Evolutionary conservation across 2,329 filamentous ascomycete genomes (phyloP), one percentile per base, ranked within the genome.

Genomic region (Aspergillus novoparasiticus): DNA sequence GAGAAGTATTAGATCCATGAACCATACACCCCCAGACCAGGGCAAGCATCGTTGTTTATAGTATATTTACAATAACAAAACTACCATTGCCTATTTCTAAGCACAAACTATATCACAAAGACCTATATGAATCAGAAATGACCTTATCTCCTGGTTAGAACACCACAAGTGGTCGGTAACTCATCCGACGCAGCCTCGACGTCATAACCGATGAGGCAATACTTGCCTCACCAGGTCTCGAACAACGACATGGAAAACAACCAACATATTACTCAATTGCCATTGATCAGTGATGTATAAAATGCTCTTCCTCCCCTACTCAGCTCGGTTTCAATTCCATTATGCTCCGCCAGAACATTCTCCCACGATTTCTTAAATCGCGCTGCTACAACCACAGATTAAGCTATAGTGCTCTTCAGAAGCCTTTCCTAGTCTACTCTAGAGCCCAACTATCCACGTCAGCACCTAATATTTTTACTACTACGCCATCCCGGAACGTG

Each of bases 191-290:
- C 30, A 16, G 16, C n/a, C 36, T 51, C 53, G 57, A 66, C 62
- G 62, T 66, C 64, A 66, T 66, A 58, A 58, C 59, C 59, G 62
- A 66, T 66, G 62, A 58, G 10, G 28, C 14, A 26, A 34, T 30
- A 30, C 45, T 45, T 54, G 45, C 51, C 41, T 32, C 43, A 36
- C 43, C 36, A 57, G 16, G n/a, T 26, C 10, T 11, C 41, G 19
- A 43, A 43, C 60, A 58, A 26, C 34, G 48, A 50, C 23, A 48
- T 23, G 21, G 21, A 36, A 6, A 46, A 21, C 43, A 23, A n/a
- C 10, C 43, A 46, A 23, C 45, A 26, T 8, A 8, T 19, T 26
- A 34, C 12, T 39, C 59, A 32, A 57, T 23, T 48, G 12, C 45
- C 6, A 28, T 28, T 28, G 6, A 28, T 28, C 6, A 9, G 4